Conservation (phyloP, 208 protist species). For the Porcisia deanei region DNA sequence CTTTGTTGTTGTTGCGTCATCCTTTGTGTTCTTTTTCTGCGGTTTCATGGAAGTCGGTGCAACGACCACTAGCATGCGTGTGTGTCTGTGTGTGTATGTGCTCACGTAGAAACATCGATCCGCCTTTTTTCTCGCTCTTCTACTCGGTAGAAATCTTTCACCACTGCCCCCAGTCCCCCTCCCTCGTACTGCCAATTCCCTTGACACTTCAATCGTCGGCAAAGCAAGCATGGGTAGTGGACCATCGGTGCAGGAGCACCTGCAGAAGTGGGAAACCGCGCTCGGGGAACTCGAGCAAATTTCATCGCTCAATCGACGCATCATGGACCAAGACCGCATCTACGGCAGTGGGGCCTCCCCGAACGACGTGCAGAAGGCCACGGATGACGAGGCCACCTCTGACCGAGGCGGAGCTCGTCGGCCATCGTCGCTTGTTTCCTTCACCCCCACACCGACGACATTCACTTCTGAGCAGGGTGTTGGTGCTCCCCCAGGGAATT, state of each 20-base stretch:
- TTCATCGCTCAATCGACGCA: conserved; percentile 45
- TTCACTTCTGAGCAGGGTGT: conserved; percentile 20
- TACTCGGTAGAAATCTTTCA: neutral
- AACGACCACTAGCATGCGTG: neutral
- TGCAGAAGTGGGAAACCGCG: conserved; percentile 73
- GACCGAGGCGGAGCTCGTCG: conserved; percentile 31
- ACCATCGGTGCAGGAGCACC: conserved; percentile 62
- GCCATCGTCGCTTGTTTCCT: conserved; percentile 75
- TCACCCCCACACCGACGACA: conserved; percentile 35
- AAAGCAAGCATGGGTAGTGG: conserved; percentile 53
- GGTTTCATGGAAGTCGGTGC: neutral
- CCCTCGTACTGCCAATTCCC: neutral
- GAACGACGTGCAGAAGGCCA: conserved; percentile 16
- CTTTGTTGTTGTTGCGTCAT: neutral
- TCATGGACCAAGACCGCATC: conserved; percentile 68
- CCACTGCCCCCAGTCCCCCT: neutral
- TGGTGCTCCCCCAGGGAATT: conserved; percentile 26
- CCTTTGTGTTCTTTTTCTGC: neutral
- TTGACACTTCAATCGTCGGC: neutral
- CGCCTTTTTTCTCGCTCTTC: neutral
- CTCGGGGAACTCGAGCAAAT: conserved; percentile 67
- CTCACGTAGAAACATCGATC: neutral
- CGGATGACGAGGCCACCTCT: conserved; percentile 35
- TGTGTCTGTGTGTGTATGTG: neutral
- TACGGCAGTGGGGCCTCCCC: conserved; percentile 27